phyloP scores from a whole-genome alignment of 768 basidiomycete genomes.

The Phylloporus arenicola region DNA sequence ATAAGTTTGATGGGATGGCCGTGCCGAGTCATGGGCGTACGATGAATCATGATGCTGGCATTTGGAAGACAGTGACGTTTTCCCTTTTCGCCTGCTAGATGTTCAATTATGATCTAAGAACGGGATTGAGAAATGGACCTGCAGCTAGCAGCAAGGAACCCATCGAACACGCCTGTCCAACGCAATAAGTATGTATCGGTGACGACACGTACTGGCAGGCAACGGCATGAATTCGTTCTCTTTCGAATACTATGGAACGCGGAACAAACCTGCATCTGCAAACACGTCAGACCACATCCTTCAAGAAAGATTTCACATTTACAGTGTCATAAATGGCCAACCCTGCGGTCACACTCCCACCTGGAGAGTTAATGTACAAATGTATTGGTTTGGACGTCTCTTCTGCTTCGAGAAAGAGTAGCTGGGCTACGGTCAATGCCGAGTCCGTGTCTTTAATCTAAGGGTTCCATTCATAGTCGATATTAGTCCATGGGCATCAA shows the following conservation, averaged over 20 bases:
- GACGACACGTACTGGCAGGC: conserved; percentile 75
- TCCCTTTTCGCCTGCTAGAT: conserved; percentile 62
- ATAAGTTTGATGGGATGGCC: conserved; percentile 6
- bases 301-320: conserved; percentile 24
- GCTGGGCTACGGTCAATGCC: conserved; percentile 82
- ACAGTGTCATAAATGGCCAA: conserved; percentile 98
- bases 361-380: conserved; percentile 95
- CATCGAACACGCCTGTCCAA: conserved; percentile 96
- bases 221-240: conserved; percentile 24
- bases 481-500: conserved; percentile 7
- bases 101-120: conserved; percentile 13
- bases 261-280: conserved; percentile 64
- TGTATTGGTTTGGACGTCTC: conserved; percentile 93
- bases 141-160: conserved; percentile 89
- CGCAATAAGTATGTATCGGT: conserved; percentile 94
- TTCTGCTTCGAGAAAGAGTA: conserved; percentile 94
- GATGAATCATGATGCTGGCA: conserved; percentile 98
- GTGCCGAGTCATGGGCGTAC: conserved; percentile 40
- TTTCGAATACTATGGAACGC: conserved; percentile 1
- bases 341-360: conserved; percentile 93
- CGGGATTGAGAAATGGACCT: conserved; percentile 34
- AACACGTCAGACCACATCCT: conserved; percentile 15
- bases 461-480: conserved; percentile 9
- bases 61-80: conserved; percentile 91
- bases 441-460: conserved; percentile 91